Base-by-base conservation (phyloP, 2,329 filamentous ascomycete species). In the Fusarium sp. region DNA sequence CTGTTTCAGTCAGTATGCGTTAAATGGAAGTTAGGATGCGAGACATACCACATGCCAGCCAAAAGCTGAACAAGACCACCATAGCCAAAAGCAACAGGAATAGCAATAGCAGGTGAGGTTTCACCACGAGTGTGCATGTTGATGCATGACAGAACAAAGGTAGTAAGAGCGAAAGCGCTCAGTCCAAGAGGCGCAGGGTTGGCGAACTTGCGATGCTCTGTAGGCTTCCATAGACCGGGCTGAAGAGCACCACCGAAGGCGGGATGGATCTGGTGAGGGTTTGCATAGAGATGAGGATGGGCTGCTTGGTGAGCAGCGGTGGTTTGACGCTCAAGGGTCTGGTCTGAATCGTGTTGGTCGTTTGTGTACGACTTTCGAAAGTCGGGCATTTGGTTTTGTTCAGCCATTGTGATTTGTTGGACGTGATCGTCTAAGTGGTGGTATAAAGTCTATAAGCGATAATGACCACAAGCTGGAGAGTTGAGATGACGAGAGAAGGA, bases 41-140 rank as follows among this genome's bases (percentile, higher is more conserved):
- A n/a, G 7, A 84, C 88, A 79, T 86, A 93, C 93, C 93, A 96
- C 93, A 95, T 96, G 83, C 93, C 93, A 70, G 92, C 91, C 23
- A 93, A 83, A 52, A 95, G 84, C 83, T 96, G 93, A 43, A 94
- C 88, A 18, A 76, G 60, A 74, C 92, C 92, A 74, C 92, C 92
- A 77, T 94, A 94, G 25, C 86, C 92, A 72, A 91, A 90, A 8
- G 91, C 91, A 18, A 91, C 81, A 14, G 88, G 87, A 12, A 94
- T 84, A 45, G 91, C 89, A 58, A 95, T 86, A 77, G 89, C 91
- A 48, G 91, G 89, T 4, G 77, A 78, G 2, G 80, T 79, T 58
- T 94, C 83, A 60, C 84, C 85, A 14, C 89, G 86, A 4, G 89
- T 82, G 55, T 87, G 84, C 79, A 93, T 84, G 82, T 95, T 95